Evolutionary conservation across 352 stramenopile species (phyloP).

Genomic region (Globisporangium nodosum): DNA sequence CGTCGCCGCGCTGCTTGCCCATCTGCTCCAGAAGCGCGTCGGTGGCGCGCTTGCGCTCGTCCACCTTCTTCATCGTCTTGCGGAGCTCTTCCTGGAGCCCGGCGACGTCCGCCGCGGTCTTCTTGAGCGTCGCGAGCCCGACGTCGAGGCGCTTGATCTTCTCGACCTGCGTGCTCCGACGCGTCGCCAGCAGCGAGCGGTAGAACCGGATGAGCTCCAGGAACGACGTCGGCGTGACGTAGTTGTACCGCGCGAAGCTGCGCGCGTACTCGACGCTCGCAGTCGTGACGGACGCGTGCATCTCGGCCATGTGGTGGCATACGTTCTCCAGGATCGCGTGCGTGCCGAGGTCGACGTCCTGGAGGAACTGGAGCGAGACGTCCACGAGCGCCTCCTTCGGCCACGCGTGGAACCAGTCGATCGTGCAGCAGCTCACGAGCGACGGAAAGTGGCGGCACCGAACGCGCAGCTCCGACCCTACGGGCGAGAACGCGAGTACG

Average conservation of each 20-base stretch:
- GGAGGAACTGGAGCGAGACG: constrained; percentile 83
- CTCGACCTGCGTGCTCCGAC: constrained; percentile 42
- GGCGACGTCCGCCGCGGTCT: constrained; percentile 75
- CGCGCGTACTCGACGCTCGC: constrained; percentile 75
- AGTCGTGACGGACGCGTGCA: constrained; percentile 83
- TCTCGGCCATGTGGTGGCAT: constrained; percentile 90
- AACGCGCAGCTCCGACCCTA: constrained; percentile 64
- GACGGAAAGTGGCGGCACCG: constrained; percentile 79
- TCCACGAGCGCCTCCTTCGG: constrained; percentile 84
- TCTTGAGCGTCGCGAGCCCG: constrained; percentile 78
- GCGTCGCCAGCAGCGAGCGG: constrained; percentile 59
- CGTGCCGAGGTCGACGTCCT: constrained; percentile 60
- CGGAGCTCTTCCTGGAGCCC: constrained; percentile 81
- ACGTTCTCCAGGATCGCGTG: constrained; percentile 88
- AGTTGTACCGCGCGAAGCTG: constrained; percentile 81
- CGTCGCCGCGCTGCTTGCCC: constrained; percentile 86
- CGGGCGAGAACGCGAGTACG: constrained; percentile 82
- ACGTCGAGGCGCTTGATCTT: constrained; percentile 84
- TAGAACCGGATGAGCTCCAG: constrained; percentile 92
- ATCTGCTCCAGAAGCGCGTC: constrained; percentile 87
- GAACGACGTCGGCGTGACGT: constrained; percentile 91
- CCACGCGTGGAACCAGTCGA: constrained; percentile 92
- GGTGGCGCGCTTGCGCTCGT: constrained; percentile 86
- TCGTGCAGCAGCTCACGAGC: constrained; percentile 63
- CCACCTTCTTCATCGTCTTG: constrained; percentile 87